Percentiles rank a stretch among this genome's conserved stretches.
Conservation (phyloP, 179 eudicot species). For the Nepenthes alata region DNA sequence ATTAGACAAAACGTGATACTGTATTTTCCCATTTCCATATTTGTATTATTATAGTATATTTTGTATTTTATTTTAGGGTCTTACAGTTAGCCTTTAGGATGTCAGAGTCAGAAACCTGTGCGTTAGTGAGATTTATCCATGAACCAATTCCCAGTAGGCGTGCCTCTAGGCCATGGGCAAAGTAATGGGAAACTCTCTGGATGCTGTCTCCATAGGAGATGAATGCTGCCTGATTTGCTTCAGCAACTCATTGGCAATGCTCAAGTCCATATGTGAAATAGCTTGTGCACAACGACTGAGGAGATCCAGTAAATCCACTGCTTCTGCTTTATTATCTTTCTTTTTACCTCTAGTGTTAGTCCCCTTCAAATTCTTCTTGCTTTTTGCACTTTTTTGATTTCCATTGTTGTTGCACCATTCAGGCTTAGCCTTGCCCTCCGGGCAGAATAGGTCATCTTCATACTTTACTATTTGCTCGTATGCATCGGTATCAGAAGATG, state of each 20-base stretch:
- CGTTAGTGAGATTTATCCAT: conserved; percentile 23
- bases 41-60: no score
- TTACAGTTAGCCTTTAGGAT: conserved; percentile 48
- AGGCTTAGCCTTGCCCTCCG: neutral
- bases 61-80: no score
- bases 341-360: conserved; percentile 18
- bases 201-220: conserved; percentile 48
- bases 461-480: conserved; percentile 6
- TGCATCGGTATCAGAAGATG: neutral
- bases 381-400: neutral
- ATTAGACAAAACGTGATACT: no score
- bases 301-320: conserved; percentile 46
- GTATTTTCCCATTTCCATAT: no score
- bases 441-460: conserved; percentile 7
- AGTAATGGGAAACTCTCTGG: conserved; percentile 50
- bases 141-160: conserved; percentile 54
- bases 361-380: neutral
- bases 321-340: conserved; percentile 23
- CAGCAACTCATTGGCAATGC: conserved; percentile 36
- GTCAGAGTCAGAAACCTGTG: conserved; percentile 29
- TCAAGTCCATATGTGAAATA: conserved; percentile 33
- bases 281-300: conserved; percentile 59
- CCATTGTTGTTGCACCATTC: neutral
- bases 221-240: conserved; percentile 45
- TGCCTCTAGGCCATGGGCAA: conserved; percentile 70